phyloP scores from a whole-genome alignment of 2,329 filamentous ascomycete genomes.

The Beauveria medogensis region DNA sequence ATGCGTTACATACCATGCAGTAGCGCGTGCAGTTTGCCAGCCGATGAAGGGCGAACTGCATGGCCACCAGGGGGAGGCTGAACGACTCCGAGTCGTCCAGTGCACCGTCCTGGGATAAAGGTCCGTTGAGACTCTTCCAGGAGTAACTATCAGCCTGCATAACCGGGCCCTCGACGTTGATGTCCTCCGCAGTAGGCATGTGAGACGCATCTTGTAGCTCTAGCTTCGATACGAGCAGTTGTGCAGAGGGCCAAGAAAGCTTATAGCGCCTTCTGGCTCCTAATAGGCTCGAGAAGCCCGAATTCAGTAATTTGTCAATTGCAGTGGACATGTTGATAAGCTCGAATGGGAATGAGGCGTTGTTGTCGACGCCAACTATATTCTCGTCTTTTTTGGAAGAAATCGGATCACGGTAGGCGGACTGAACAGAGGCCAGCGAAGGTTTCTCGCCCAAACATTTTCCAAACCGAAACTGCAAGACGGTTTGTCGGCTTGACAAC shows the following conservation, averaged over 20 bases:
- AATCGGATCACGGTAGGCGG: slow-evolving; percentile 35
- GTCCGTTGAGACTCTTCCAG: background rate
- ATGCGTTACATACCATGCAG: slow-evolving; percentile 76
- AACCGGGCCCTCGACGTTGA: background rate
- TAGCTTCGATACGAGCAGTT: background rate
- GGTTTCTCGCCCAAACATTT: slow-evolving; percentile 69
- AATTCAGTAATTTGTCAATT: background rate
- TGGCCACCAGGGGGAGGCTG: slow-evolving; percentile 49
- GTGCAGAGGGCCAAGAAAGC: slow-evolving; percentile 14
- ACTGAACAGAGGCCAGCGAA: slow-evolving; percentile 42
- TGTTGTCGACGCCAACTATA: background rate
- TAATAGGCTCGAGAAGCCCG: background rate
- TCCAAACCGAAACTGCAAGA: slow-evolving; percentile 54
- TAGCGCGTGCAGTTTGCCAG: slow-evolving; percentile 77
- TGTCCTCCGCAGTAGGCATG: background rate
- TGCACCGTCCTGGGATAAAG: slow-evolving; percentile 23
- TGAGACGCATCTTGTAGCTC: background rate
- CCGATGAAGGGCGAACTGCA: slow-evolving; percentile 71
- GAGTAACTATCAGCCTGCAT: background rate
- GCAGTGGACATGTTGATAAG: slow-evolving; percentile 7
- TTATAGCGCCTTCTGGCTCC: background rate
- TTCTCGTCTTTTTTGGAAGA: background rate
- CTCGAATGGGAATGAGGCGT: background rate
- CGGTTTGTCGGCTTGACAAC: slow-evolving; percentile 28
- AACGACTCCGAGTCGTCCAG: slow-evolving; percentile 23